Conservation (phyloP, 2,329 filamentous ascomycete genomes). For the Fusarium kyushuense region DNA sequence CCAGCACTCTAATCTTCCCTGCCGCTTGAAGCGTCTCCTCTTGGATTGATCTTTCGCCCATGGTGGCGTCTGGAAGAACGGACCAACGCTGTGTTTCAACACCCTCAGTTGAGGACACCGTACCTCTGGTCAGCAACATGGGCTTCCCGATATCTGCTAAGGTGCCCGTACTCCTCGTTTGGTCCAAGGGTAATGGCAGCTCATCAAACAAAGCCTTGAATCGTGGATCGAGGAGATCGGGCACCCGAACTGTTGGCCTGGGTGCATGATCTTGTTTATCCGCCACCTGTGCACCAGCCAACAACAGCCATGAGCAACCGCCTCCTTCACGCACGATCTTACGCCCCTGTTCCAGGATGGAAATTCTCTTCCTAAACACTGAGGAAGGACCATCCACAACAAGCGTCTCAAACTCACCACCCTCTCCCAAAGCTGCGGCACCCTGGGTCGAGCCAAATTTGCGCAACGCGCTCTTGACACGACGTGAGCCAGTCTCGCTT, state of each 20-base stretch:
- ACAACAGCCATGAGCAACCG: slow-evolving; percentile 78
- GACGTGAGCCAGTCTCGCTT: slow-evolving; percentile 60
- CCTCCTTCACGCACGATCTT: slow-evolving; percentile 75
- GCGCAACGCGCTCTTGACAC: slow-evolving; percentile 66
- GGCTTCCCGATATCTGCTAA: slow-evolving; percentile 13
- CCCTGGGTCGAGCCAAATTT: slow-evolving; percentile 77
- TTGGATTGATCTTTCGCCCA: slow-evolving; percentile 53
- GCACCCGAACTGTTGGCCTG: slow-evolving; percentile 62
- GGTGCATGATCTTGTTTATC: slow-evolving; percentile 52
- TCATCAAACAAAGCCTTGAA: slow-evolving; percentile 62
- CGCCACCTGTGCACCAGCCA: slow-evolving; percentile 68
- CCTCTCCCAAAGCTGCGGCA: slow-evolving; percentile 82
- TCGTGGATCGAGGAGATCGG: slow-evolving; percentile 73
- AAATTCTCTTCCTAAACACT: slow-evolving; percentile 79
- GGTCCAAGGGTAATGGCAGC: slow-evolving; percentile 40
- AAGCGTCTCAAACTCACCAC: slow-evolving; percentile 95
- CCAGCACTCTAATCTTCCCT: slow-evolving; percentile 57
- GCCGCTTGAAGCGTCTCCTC: slow-evolving; percentile 64
- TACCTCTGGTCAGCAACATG: slow-evolving; percentile 1
- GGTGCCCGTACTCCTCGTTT: slow-evolving; percentile 10
- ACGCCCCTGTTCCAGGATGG: slow-evolving; percentile 66
- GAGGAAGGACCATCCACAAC: slow-evolving; percentile 81
- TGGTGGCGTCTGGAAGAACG: slow-evolving; percentile 50
- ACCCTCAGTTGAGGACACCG: slow-evolving; percentile 33
- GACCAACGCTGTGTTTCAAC: slow-evolving; percentile 54